Evolutionary conservation across 257 asterid genomes (phyloP), one percentile per base, ranked within the genome.

Genomic region (Knoxia roxburghii): DNA sequence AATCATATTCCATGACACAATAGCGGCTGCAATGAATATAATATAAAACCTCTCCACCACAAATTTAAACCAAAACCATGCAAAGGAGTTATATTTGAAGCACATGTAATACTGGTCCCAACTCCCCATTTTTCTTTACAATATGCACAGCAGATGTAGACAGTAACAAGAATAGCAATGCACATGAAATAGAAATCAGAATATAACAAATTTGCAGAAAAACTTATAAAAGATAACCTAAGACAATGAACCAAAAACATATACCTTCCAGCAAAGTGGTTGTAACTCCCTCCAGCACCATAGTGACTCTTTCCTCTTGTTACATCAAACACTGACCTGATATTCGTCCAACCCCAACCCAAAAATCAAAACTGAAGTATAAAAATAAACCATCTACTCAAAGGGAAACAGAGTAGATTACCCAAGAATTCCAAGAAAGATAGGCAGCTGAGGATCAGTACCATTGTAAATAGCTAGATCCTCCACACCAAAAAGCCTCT

Each of bases 281-380:
- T 79, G 76, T 92, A 92, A 63, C 91, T 91, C 64, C 93, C 97
- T 74, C 96, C 98, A 40, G 73, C 74, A 52, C 97, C 96, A 66
- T 92, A 92, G 65, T 89, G 98, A 73, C 82, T 82, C 76, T 76
- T 89, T 48, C 97, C 98, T 73, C 83, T 89, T 56, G 86, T 92
- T 45, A 92, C 98, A 83, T 92, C 98, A 78, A 89, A 92, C 64
- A 92, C 98, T 41, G 97, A 92, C 76, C 98, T 91, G 83, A 65
- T 57, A 21, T 40, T 23, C 45, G 64, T 40, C 23, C 68, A 4
- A 56, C 45, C 9, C n/a, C 63, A 35, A 13, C 57, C 11, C 32
- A 30, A 48, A 48, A 65, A 53, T 60, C 20, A 48, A 54, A 56
- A 27, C 17, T 29, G 13, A 27, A 21, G 46, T 21, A 59, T 26